These are phyloP conservation scores for Aegilops umbellulata DNA, from an alignment of 176 grass and related monocot species.

Conservation along the genomic window DNA sequence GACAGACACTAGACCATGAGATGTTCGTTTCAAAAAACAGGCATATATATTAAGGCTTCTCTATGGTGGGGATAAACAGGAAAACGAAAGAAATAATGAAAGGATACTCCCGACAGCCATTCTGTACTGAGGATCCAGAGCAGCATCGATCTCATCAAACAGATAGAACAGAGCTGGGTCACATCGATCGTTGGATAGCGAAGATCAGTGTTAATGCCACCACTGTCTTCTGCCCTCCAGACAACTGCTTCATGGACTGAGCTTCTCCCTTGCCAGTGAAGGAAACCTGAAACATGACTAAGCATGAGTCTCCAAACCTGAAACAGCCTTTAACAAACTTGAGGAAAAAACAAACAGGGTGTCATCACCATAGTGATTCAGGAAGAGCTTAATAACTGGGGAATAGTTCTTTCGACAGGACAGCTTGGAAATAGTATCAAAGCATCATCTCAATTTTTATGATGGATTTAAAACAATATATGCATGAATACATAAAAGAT, in stretches of 20 bases:
- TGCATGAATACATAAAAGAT: neutral
- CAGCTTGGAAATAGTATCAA: neutral
- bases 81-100: slow-evolving; percentile 12
- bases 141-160: slow-evolving; percentile 97
- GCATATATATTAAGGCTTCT: neutral
- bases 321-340: neutral
- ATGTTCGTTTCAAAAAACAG: neutral
- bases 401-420: neutral
- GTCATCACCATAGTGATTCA: neutral
- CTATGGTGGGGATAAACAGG: neutral
- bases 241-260: too few species aligned
- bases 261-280: slow-evolving; percentile 96
- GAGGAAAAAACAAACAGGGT: too few species aligned
- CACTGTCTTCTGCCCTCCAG: slow-evolving; percentile 47
- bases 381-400: neutral
- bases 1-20: neutral
- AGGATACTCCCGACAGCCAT: slow-evolving; percentile 67
- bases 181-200: slow-evolving; percentile 87
- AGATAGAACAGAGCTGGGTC: slow-evolving; percentile 95
- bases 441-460: neutral
- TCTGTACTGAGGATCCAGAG: neutral
- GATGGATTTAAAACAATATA: neutral
- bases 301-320: neutral
- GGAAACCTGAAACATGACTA: slow-evolving; percentile 65
- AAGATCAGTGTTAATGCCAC: slow-evolving; percentile 94